Base-by-base conservation (phyloP, 108 stramenopile species). In the Asterionellopsis glacialis region DNA sequence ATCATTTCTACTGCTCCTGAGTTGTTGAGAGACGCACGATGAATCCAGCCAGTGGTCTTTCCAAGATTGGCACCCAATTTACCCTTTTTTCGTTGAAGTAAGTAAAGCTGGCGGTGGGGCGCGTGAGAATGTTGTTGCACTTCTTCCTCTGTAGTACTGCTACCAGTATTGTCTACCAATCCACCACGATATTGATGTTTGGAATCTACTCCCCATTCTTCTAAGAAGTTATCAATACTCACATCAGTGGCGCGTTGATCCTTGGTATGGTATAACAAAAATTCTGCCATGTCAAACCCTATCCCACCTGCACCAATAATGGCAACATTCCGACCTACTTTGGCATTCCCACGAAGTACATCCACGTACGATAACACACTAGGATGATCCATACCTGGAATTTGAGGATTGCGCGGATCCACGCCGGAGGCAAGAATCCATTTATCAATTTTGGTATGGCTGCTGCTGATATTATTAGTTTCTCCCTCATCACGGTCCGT, bases 221-320 rank as follows among this genome's bases (percentile, higher is more conserved):
- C 69, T 45, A 88, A 84, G 61, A 95, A 96, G 26, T 85, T 81
- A 22, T 88, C 74, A 11, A 83, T 42, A 25, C 75, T 70, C 24
- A 84, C 76, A 28, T 84, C 81, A 19, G 75, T 68, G 49, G 77
- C 77, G 56, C 2, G 74, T 58, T 67, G 70, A 48, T 84, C 78
- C 19, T 65, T 62, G 19, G 75, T 70, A 39, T 85, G 74, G 63
- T 96, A 88, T 23, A 92, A 25, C 15, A 98, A 72, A 69, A 83
- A 97, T 52, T 98, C 98, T 18, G 91, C 81, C 25, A 98, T 93
- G 79, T 98, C 98, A 66, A 98, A 98, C 21, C 98, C 98, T 55
- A 98, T 98, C 0, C 98, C 98, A 42, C 98, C 98, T 9, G 96
- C 98, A 41, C 98, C 98, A 74, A 98, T 91, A 54, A 98, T 66